Evolutionary conservation across 2,329 filamentous ascomycete species (phyloP), one percentile per base, ranked within the genome.

Genomic region (Ascomycota sp.): DNA sequence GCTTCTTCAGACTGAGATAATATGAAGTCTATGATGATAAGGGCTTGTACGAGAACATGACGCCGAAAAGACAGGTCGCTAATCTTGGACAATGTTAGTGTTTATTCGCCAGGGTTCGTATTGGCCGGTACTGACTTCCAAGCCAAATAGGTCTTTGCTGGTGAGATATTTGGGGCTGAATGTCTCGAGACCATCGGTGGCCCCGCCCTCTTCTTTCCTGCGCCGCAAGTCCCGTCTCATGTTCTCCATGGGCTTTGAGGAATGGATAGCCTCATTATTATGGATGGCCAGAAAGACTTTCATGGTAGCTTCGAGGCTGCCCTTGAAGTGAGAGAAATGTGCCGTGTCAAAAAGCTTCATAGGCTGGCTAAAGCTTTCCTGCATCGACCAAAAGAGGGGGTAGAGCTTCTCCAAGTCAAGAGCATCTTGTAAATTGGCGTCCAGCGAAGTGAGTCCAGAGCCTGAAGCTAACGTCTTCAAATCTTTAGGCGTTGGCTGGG

Each of bases 91-190:
- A 30, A 31, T 32, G 35, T 36, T 16, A 36, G 34, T 24, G 13
- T 12, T 11, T 11, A 24, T 12, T 10, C 11, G 10, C 26, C 13
- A 27, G 6, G 21, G n/a, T n/a, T 9, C 24, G 24, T 29, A 35
- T 25, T n/a, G 16, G n/a, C 21, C 6, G 29, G 3, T 24, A 32
- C 58, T 38, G 62, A 82, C 78, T 66, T 98, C 89, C 31, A 98
- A 68, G 46, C 91, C 82, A 53, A 99, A 99, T 1, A 99, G 62
- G 50, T 98, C 91, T 41, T 78, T 70, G 52, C 84, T 95, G n/a
- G 89, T 99, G 12, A 99, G 66, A 50, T 98, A 99, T 50, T 95
- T 98, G 1, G 91, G 86, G 46, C 98, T 98, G 57, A 92, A 95
- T 21, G 49, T 43, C 35, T 51, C 53, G 1, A 45, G 41, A 11